phyloP scores from a whole-genome alignment of 78 protist species.

The Ministeria vibrans region DNA sequence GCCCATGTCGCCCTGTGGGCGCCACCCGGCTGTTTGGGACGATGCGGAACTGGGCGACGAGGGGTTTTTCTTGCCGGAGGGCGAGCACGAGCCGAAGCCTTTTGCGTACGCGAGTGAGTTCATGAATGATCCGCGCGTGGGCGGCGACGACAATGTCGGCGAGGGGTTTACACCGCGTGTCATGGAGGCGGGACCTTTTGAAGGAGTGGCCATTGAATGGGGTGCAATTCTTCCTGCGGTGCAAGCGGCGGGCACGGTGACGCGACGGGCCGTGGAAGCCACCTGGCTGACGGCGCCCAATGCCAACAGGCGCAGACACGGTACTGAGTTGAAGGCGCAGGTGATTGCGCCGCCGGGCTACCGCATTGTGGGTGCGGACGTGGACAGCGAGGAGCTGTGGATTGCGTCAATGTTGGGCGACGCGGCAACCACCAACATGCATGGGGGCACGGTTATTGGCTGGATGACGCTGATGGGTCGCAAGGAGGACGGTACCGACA shows the following conservation, averaged over 20 bases:
- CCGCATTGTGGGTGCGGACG: conserved; percentile 41
- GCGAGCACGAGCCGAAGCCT: too few relatives aligned
- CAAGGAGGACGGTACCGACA: conserved; percentile 13
- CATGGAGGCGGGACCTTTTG: too few relatives aligned
- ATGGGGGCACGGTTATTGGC: conserved; percentile 31
- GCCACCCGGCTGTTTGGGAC: too few relatives aligned
- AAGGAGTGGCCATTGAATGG: too few relatives aligned
- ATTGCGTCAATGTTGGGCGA: conserved; percentile 29
- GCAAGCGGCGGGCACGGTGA: conserved; percentile 21
- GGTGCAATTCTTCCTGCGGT: conserved; percentile 26
- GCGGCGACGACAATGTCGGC: too few relatives aligned
- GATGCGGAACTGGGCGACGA: too few relatives aligned
- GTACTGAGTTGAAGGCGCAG: conserved; percentile 33
- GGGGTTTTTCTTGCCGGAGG: too few relatives aligned
- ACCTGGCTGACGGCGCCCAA: conserved; percentile 39
- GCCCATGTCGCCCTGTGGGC: too few relatives aligned
- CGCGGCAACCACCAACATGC: not conserved
- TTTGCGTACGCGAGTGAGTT: too few relatives aligned
- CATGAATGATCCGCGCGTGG: too few relatives aligned
- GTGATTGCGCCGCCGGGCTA: conserved; percentile 36
- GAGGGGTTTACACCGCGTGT: too few relatives aligned
- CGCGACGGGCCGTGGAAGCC: conserved; percentile 41
- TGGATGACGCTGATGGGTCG: conserved; percentile 33
- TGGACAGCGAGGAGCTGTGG: conserved; percentile 38
- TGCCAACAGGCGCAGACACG: conserved; percentile 1